Base-by-base conservation (phyloP, 225 moss, liverwort and hornwort genomes). In the Lunularia cruciata region DNA sequence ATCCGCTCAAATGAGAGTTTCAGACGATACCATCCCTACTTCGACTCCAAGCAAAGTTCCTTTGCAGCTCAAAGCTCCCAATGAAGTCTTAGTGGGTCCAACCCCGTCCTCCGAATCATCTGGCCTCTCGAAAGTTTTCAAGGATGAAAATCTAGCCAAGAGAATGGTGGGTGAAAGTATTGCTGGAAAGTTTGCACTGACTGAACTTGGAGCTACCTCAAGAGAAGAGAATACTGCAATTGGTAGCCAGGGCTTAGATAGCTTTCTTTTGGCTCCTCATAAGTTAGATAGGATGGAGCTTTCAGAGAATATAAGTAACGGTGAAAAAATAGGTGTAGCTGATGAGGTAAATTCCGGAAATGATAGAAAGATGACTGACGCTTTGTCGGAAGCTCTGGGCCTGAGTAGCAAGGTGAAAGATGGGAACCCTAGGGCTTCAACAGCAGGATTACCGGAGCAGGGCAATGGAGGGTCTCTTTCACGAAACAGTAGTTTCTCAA, bases 321-420 rank as follows among this genome's bases (percentile, higher is more conserved):
- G 18, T 31, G 73, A 73, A 31, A 74, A 72, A 47, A 42, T 77
- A 75, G 73, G 35, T 63, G 20, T 47, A 77, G 72, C 53, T 22
- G 77, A 71, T 28, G 71, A 74, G 55, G 38, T 31, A 33, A 70
- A 63, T 33, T 67, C 77, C 47, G 77, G 74, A 55, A 67, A 56
- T 51, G 77, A 82, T 57, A 82, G 68, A 71, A 82, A 72, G 63
- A 63, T 75, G 67, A 35, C 62, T 33, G 82, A 72, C 30, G 51
- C 62, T 8, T 42, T 71, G 26, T 71, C 82, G 57, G 77, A 82
- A 47, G 56, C 71, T 34, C 60, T 72, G 37, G 77, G 74, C 42
- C 77, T 72, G 23, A 57, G 65, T 67, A 62, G 72, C 54, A 82
- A 75, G 69, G 73, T 33, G 4, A 74, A 72, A 47, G 82, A 71